Evolutionary conservation across 345 rosid genomes (phyloP).

Genomic region (Eucalyptus brandiana): DNA sequence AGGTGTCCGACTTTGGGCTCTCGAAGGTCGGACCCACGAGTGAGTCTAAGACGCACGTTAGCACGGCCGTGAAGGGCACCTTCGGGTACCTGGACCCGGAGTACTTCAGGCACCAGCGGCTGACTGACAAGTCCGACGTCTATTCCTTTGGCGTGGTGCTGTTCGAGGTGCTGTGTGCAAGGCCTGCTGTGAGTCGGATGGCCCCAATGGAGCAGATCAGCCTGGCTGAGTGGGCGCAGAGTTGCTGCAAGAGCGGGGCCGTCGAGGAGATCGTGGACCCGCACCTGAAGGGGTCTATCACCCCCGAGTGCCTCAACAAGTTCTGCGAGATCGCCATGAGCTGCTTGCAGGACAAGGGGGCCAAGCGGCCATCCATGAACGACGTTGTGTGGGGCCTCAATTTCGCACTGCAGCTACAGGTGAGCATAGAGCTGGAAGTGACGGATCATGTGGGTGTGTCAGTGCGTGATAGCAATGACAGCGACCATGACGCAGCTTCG

Average conservation of each 20-base stretch:
- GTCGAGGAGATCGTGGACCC: no score
- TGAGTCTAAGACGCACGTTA: constrained; percentile 9
- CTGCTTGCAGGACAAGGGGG: constrained; percentile 18
- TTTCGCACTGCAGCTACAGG: constrained; percentile 15
- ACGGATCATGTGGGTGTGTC: no score
- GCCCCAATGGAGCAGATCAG: not conserved
- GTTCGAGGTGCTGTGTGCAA: not conserved
- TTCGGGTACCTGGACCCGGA: constrained; percentile 28
- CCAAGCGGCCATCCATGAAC: constrained; percentile 20
- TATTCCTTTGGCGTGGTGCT: not conserved
- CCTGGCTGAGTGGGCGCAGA: not conserved
- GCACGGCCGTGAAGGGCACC: constrained; percentile 19
- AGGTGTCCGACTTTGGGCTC: constrained; percentile 23
- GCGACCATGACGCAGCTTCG: no score
- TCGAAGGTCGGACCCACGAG: constrained; percentile 5
- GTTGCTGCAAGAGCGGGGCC: not conserved
- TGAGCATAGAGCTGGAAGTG: not conserved
- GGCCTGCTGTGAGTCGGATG: not conserved
- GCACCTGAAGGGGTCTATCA: no score
- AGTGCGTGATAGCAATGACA: no score
- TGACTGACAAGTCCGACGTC: constrained; percentile 18
- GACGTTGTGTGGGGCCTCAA: constrained; percentile 19
- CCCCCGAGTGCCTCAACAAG: no score
- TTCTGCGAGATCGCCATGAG: no score
- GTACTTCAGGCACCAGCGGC: constrained; percentile 6